Base-by-base conservation (phyloP, 1,139 yeast genomes). In the Candida labiduridarum region DNA sequence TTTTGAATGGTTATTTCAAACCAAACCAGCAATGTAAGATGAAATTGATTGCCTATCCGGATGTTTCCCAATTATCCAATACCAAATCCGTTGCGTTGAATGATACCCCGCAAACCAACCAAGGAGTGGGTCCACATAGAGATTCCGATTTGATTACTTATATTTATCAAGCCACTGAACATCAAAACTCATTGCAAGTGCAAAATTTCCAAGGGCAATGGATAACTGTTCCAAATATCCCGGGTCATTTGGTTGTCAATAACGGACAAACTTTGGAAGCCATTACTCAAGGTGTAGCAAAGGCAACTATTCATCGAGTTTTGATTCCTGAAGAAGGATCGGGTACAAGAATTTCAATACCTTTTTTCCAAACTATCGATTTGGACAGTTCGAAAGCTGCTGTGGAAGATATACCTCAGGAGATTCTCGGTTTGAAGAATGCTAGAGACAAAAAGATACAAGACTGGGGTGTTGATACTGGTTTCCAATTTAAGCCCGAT, bases 51-150 rank as follows among this genome's bases (percentile, higher is more conserved):
- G 78, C 81, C 3, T 81, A 81, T 55, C 85, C 85, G 0, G 80
- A 75, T 50, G 49, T 59, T 1, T 29, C 55, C 0, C 71, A 73
- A 42, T 64, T 78, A 39, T 59, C 56, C 22, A 62, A 62, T 15
- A 54, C 64, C 11, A 58, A 63, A 15, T 67, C 74, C 22, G 63
- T 59, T 9, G 72, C 71, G 0, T 56, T 69, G 36, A 64, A 69
- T 40, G 84, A 80, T 49, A 69, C 72, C 12, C 77, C 78, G 41
- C 56, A 70, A n/a, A 71, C 78, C 7, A 68, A 69, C 25, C 89
- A 84, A 61, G 89, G 90, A 1, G 84, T 81, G 34, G 90, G 91
- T 0, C 87, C 88, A 2, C 90, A 85, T 60, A 77, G 88, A 56
- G 90, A 85, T 59, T 80, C 85, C n/a, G 88, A 84, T 52, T 72